Conservation (phyloP, 2,329 filamentous ascomycete species). For the Clarireedia homoeocarpa region DNA sequence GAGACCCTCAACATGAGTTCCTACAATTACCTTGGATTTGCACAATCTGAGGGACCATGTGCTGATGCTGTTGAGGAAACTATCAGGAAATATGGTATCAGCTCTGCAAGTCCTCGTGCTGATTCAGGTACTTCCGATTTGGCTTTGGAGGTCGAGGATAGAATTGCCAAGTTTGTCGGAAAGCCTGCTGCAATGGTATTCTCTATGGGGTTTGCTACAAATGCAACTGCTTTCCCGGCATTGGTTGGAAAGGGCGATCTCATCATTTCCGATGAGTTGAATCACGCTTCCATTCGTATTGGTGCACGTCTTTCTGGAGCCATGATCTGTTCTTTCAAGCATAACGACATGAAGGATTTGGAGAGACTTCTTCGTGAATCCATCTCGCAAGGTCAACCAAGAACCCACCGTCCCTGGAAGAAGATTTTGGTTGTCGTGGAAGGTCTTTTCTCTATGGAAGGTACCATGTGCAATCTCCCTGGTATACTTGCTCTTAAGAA, state of each 20-base stretch:
- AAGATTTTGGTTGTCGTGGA: conserved; percentile 97
- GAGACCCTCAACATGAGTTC: conserved; percentile 98
- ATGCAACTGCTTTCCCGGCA: conserved; percentile 85
- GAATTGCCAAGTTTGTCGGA: conserved; percentile 85
- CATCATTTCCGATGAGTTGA: conserved; percentile 93
- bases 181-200: conserved; percentile 95
- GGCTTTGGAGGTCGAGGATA: conserved; percentile 78
- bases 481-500: conserved; percentile 79
- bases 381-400: conserved; percentile 93
- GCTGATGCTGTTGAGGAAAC: conserved; percentile 85
- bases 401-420: conserved; percentile 98
- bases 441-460: conserved; percentile 98
- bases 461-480: conserved; percentile 96
- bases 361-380: conserved; percentile 82
- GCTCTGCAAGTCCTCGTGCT: conserved; percentile 69
- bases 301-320: conserved; percentile 90
- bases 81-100: conserved; percentile 79
- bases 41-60: conserved; percentile 93
- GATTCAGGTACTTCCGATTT: conserved; percentile 86
- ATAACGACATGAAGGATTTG: conserved; percentile 88
- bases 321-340: conserved; percentile 93
- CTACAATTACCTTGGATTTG: conserved; percentile 98
- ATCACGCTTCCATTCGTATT: conserved; percentile 95
- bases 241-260: conserved; percentile 88
- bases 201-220: conserved; percentile 98